Conservation (phyloP, 2,329 filamentous ascomycete genomes). For the Pseudogymnoascus verrucosus region DNA sequence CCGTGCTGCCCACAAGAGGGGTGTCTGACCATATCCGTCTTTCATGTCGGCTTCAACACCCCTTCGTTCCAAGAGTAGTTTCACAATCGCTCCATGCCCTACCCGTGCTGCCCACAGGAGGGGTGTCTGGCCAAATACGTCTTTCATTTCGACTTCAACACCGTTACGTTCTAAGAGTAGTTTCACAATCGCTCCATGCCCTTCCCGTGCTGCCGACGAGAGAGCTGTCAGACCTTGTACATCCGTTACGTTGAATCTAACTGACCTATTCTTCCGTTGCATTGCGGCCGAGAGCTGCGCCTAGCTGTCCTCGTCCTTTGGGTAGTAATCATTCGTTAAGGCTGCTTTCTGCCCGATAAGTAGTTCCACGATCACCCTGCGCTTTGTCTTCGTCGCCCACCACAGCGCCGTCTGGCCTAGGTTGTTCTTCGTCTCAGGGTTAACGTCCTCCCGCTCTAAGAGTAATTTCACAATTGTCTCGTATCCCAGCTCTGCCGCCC, state of each 20-base stretch:
- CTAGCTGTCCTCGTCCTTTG: background rate
- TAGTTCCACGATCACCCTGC: background rate
- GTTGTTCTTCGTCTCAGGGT: background rate
- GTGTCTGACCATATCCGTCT: background rate
- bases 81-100: background rate
- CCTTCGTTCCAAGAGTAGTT: background rate
- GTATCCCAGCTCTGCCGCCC: background rate
- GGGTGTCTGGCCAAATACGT: background rate
- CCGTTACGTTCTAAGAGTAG: background rate
- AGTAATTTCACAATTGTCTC: conserved; percentile 1
- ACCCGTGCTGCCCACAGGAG: background rate
- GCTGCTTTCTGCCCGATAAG: background rate
- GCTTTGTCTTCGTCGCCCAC: background rate
- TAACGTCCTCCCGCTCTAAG: background rate
- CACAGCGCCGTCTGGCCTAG: background rate
- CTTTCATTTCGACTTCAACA: background rate
- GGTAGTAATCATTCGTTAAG: background rate
- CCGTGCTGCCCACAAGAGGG: too few relatives aligned
- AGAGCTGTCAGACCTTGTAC: background rate
- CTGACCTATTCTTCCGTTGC: background rate
- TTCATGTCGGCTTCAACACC: background rate
- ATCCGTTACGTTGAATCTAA: background rate
- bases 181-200: background rate
- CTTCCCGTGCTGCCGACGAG: background rate
- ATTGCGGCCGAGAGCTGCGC: background rate